A percentile compares a stretch with the other conserved stretches of the same genome.
Conservation (phyloP, 441 rosid species). For the Arabidopsis hybrid region DNA sequence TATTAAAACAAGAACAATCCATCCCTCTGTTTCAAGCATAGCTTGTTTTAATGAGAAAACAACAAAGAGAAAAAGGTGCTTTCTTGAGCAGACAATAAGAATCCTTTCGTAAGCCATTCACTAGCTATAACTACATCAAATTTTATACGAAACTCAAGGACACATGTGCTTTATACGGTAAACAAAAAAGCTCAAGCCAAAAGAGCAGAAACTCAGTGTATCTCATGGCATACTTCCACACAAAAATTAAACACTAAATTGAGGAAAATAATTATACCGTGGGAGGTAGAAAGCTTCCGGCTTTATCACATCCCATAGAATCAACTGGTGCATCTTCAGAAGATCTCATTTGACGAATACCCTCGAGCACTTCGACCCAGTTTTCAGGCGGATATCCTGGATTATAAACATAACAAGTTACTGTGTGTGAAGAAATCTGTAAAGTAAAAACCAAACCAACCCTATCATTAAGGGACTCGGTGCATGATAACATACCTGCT, state of each 20-base stretch:
- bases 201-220: conserved; percentile 13
- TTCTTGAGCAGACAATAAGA: conserved; percentile 13
- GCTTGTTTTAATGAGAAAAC: neutral
- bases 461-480: conserved; percentile 2
- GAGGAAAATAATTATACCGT: conserved; percentile 54
- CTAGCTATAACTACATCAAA: neutral
- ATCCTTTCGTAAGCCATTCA: neutral
- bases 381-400: conserved; percentile 69
- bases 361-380: conserved; percentile 84
- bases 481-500: conserved; percentile 46
- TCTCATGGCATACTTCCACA: neutral
- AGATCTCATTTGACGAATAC: conserved; percentile 82
- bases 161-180: neutral
- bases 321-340: conserved; percentile 85
- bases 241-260: conserved; percentile 2
- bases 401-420: conserved; percentile 15
- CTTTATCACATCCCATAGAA: conserved; percentile 89
- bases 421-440: conserved; percentile 11
- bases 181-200: conserved; percentile 5
- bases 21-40: conserved; percentile 14
- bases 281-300: conserved; percentile 87
- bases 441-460: conserved; percentile 7
- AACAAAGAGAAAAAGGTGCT: neutral
- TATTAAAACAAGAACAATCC: conserved; percentile 11
- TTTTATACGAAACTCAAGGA: neutral